Base-by-base conservation (phyloP, 2,329 filamentous ascomycete genomes). In the Stachybotrys elegans region DNA sequence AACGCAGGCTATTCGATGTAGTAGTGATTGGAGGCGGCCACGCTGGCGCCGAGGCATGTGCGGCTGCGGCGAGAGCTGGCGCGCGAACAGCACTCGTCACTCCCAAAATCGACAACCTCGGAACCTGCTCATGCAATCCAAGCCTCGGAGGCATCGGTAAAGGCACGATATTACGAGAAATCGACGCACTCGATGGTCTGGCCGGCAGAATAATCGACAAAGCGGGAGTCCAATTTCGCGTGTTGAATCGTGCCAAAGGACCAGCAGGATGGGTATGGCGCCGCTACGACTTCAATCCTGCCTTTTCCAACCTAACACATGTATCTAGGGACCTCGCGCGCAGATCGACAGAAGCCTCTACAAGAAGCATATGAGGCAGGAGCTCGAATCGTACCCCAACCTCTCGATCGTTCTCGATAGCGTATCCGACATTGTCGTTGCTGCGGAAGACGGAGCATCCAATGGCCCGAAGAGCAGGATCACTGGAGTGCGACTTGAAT, bases 81-180 rank as follows among this genome's bases (percentile, higher is more conserved):
- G 93, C 92, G 40, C 83, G 84, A 56, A 97, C 93, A 34, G 92
- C 86, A 2, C 78, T 98, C 52, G 76, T 98, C 40, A 98, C 93
- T 2, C 93, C 92, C 3, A 89, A 86, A 48, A 66, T 88, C 46
- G 84, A 91, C 47, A 95, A 96, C 56, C 82, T 97, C 17, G 92
- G 92, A 44, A 88, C 93, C 22, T 97, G 92, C 69, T 96, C 91
- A 27, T 97, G 92, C 70, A 97, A 97, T 62, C 92, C 92, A 2
- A 95, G 89, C 51, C 95, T 98, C 60, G 93, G 93, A 31, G 93
- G 93, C n/a, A 97, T 98, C 55, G 93, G 93, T 36, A 98, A 98
- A 63, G 93, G 93, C 14, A 97, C 88, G 9, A 96, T 98, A 72
- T 73, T 98, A 41, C 84, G 92, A 34, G 93, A 98, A 66, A 84